These are phyloP conservation scores for Coelastrella sp. DNA, from an alignment of 139 green algal genomes.

Conservation along the genomic window DNA sequence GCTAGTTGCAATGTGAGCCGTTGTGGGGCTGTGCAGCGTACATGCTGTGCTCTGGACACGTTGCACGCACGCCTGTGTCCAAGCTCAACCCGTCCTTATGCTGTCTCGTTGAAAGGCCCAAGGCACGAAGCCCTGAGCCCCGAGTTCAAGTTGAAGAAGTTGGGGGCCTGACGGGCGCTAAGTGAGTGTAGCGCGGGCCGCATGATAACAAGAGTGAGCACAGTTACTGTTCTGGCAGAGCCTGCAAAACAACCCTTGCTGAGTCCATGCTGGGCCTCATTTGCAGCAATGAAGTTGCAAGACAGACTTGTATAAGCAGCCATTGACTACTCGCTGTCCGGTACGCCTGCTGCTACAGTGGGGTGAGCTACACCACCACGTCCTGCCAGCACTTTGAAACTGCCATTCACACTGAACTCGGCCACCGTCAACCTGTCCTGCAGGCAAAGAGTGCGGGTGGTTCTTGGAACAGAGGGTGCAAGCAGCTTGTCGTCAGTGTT, in stretches of 20 bases:
- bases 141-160: constrained; percentile 25
- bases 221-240: not conserved
- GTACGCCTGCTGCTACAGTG: too few relatives aligned
- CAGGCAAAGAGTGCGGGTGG: not conserved
- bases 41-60: not conserved
- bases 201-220: not conserved
- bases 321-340: too few relatives aligned
- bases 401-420: too few relatives aligned
- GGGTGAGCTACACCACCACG: too few relatives aligned
- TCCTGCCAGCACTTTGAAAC: too few relatives aligned
- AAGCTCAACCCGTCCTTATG: not conserved
- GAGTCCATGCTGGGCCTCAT: too few relatives aligned
- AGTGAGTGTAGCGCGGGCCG: not conserved
- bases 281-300: too few relatives aligned
- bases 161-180: not conserved
- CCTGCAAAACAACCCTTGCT: too few relatives aligned
- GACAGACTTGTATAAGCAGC: too few relatives aligned
- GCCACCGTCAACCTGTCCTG: not conserved
- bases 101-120: not conserved
- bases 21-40: not conserved
- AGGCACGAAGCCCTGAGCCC: not conserved
- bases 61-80: not conserved
- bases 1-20: not conserved
- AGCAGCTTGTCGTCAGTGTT: constrained; percentile 37
- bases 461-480: constrained; percentile 35